phyloP scores from a whole-genome alignment of 345 rosid genomes.

The Anastatica hierochuntica region DNA sequence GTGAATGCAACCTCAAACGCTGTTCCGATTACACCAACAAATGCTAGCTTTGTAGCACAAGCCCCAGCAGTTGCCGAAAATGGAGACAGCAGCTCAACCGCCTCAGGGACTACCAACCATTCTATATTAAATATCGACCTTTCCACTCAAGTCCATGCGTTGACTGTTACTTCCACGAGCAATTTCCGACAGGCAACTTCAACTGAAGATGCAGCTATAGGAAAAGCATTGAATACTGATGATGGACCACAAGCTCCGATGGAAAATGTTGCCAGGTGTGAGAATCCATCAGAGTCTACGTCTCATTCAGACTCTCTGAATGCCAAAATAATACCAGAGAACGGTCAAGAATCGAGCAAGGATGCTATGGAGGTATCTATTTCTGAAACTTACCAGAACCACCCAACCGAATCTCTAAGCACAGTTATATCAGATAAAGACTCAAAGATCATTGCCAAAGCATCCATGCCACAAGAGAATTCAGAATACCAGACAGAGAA shows the following conservation, averaged over 20 bases:
- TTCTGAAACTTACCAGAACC: too few relatives aligned
- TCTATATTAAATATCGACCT: not conserved
- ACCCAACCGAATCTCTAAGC: too few relatives aligned
- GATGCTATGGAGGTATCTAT: too few relatives aligned
- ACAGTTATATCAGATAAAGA: too few relatives aligned
- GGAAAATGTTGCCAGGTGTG: not conserved
- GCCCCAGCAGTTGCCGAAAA: not conserved
- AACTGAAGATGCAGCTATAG: slow-evolving; percentile 11
- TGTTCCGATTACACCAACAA: not conserved
- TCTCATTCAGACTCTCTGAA: too few relatives aligned
- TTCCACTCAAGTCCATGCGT: not conserved
- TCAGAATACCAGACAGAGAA: too few relatives aligned
- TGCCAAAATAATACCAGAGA: too few relatives aligned
- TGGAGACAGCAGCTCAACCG: not conserved
- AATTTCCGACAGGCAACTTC: not conserved
- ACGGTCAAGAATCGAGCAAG: too few relatives aligned
- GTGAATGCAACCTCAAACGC: slow-evolving; percentile 6
- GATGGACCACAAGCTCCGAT: not conserved
- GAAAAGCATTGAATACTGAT: not conserved
- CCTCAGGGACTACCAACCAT: not conserved
- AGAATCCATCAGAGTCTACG: too few relatives aligned
- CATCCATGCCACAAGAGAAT: too few relatives aligned
- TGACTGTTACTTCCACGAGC: slow-evolving; percentile 4
- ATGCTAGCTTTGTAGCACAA: not conserved
- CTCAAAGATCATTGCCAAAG: too few relatives aligned